These are phyloP conservation scores for Capsella rubella DNA, from an alignment of 441 rosid species.

Conservation along the genomic window DNA sequence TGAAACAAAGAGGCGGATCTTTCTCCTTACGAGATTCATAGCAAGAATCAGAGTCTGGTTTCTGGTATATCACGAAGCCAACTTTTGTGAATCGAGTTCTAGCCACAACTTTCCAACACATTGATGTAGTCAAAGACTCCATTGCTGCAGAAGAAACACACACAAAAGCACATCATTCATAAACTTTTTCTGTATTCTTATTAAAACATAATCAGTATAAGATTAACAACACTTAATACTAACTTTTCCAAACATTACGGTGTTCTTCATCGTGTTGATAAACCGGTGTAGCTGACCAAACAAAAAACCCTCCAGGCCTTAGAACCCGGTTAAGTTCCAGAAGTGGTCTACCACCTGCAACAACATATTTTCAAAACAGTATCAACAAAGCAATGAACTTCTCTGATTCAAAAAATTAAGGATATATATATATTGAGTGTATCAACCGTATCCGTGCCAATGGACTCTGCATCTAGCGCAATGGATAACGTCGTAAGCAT, in stretches of 20 bases:
- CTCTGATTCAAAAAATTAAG: not conserved
- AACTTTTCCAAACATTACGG: slow-evolving; percentile 70
- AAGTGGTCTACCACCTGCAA: slow-evolving; percentile 85
- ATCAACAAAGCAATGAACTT: not conserved
- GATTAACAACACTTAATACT: slow-evolving; percentile 37
- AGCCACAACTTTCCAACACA: slow-evolving; percentile 85
- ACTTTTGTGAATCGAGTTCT: slow-evolving; percentile 64
- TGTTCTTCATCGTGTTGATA: slow-evolving; percentile 67
- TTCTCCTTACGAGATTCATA: slow-evolving; percentile 56
- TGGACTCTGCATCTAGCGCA: slow-evolving; percentile 98
- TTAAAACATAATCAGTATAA: not conserved
- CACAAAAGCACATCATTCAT: slow-evolving; percentile 20
- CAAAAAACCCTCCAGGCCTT: slow-evolving; percentile 88
- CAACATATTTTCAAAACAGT: slow-evolving; percentile 22
- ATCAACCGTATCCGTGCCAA: slow-evolving; percentile 78
- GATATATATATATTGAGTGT: not conserved
- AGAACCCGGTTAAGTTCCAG: slow-evolving; percentile 91
- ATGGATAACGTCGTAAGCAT: slow-evolving; percentile 79
- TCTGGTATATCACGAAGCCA: slow-evolving; percentile 83
- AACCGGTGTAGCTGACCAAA: slow-evolving; percentile 97
- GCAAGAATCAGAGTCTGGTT: slow-evolving; percentile 73
- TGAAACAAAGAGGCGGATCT: slow-evolving; percentile 66
- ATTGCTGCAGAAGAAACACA: slow-evolving; percentile 57
- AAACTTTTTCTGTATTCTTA: not conserved
- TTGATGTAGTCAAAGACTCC: slow-evolving; percentile 68